Base-by-base conservation (phyloP, 2,329 filamentous ascomycete species). In the Sphaerulina vaccinii region DNA sequence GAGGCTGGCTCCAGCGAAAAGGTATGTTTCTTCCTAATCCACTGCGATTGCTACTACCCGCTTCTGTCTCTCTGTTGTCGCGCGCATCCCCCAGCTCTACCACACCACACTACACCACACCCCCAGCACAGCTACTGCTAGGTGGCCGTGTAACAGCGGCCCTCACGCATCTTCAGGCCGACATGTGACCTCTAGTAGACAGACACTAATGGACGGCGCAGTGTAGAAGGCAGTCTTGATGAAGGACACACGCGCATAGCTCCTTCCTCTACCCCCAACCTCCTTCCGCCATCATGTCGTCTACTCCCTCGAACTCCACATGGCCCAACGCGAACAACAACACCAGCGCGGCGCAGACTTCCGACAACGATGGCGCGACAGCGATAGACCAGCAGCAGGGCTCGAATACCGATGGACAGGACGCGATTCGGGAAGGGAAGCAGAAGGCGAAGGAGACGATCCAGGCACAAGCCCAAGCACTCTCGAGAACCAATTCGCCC, bases 381-480 rank as follows among this genome's bases (percentile, higher is more conserved):
- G 39, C 55, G 32, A 50, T 51, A 27, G 55, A 52, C 49, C 55
- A 55, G 22, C 56, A 62, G 18, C 37, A 43, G 10, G 55, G 47
- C 40, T 37, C 55, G 11, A 59, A 56, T 16, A 43, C 57, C 11
- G 60, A 66, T 49, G 56, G 58, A 33, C 66, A 64, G 60, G 74
- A 78, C 68, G 67, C 72, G 48, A 81, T 83, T 50, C 73, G 75
- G 48, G 79, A 82, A 66, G 78, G 78, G 48, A 84, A 84, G 62
- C 77, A 82, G 63, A 80, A 78, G 65, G 80, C 80, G 41, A 82
- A 80, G 67, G 79, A 80, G 33, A 73, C 81, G 46, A 73, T 83
- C 64, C 78, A 76, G 33, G 79, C 79, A n/a, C 73, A 73, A 33
- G 79, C 79, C n/a, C 73, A 73, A 37, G 63, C 73, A 36, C 45